Base-by-base conservation (phyloP, 2,329 filamentous ascomycete species). In the Cryphonectria radicalis region DNA sequence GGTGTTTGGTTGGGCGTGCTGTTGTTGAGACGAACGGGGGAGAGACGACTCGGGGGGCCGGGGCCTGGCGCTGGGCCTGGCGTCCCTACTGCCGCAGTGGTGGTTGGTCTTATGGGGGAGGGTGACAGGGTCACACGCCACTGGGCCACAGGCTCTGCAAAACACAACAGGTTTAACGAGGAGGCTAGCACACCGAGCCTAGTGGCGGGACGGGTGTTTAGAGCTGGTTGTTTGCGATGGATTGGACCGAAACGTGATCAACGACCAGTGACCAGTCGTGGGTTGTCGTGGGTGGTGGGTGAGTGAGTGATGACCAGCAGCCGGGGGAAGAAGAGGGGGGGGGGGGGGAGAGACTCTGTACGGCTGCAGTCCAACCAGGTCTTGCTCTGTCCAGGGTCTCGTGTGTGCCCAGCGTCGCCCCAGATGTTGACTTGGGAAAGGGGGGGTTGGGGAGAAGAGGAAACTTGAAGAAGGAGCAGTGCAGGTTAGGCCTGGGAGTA, bases 71-170 rank as follows among this genome's bases (percentile, higher is more conserved):
- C 19, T 46, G 63, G 62, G 62, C 25, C 40, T 50, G 42, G 42
- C 63, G 43, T 65, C 63, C 42, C 62, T 64, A 14, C 37, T 46
- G 62, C 62, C n/a, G 28, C 22, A 25, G 42, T 46, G 62, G 2
- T 43, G 42, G 35, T 64, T 42, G 62, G 13, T 35, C n/a, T 19
- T 46, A 40, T 35, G n/a, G 43, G 43, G 63, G 43, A 28, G 63
- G 50, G n/a, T 66, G 55, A 28, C 55, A 25, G 63, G 63, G 69
- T 68, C 69, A 71, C 67, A 69, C 59, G 60, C 66, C 66, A 67
- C 46, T 59, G 19, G 63, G 46, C n/a, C n/a, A 19, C 62, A 64
- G 62, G n/a, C 22, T 64, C 25, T 64, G 22, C n/a, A 43, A 40
- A 17, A 28, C 62, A 64, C 37, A 64, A 28, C 62, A 64, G 62